Evolutionary conservation across 2,329 filamentous ascomycete species (phyloP).

Genomic region (Paraconiothyrium brasiliense): DNA sequence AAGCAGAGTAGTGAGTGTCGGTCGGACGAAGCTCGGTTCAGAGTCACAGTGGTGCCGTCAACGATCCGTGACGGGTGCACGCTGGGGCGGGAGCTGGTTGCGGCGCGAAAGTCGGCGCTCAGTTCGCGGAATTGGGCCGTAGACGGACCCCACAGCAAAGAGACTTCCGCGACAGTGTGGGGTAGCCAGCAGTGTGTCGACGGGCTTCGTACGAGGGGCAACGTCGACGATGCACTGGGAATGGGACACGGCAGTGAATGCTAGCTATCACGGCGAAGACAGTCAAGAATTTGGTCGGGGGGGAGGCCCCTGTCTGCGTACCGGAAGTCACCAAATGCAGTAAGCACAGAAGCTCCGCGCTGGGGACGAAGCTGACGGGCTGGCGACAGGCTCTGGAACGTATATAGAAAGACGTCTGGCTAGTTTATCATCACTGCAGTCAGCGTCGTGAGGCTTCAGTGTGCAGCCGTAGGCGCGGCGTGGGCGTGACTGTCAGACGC

Average conservation of each 20-base stretch:
- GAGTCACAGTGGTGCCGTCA: slow-evolving; percentile 36
- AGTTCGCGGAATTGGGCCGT: slow-evolving; percentile 17
- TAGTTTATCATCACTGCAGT: background rate
- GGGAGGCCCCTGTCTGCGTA: background rate
- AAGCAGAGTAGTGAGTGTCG: background rate
- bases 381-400: background rate
- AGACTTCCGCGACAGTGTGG: slow-evolving; percentile 12
- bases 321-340: background rate
- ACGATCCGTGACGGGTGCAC: slow-evolving; percentile 21
- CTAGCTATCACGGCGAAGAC: background rate
- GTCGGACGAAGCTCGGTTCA: slow-evolving; percentile 6
- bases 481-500: background rate
- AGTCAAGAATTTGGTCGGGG: background rate
- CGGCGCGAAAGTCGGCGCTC: slow-evolving; percentile 18
- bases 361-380: background rate
- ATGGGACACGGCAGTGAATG: background rate
- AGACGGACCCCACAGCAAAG: slow-evolving; percentile 11
- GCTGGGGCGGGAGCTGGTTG: slow-evolving; percentile 4
- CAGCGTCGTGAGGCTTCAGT: background rate
- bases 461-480: background rate
- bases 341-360: slow-evolving; percentile 3
- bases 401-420: background rate
- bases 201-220: background rate
- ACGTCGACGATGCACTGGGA: background rate
- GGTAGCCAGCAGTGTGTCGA: slow-evolving; percentile 5